A percentile compares a stretch with the other conserved stretches of the same genome.
Conservation (phyloP, 495 filamentous ascomycete genomes). For the Talaromyces liani region DNA sequence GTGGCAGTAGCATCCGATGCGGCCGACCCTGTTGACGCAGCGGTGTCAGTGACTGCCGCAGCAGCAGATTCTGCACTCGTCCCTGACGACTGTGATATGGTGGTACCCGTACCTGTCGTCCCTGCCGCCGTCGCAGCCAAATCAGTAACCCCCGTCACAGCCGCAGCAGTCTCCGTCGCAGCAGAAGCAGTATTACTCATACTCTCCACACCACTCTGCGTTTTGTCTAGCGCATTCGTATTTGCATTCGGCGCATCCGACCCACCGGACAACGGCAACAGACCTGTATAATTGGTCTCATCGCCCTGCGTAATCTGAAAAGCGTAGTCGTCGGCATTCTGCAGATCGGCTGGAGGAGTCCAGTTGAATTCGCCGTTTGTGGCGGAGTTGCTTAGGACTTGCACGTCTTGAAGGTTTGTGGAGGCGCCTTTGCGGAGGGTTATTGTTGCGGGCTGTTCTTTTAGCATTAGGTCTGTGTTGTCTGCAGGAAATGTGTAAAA, state of each 20-base stretch:
- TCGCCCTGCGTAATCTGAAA: conserved; percentile 37
- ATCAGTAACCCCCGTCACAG: background rate
- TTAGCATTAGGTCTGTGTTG: background rate
- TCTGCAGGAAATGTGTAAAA: background rate
- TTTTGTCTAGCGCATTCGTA: background rate
- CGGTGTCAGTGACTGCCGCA: conserved; percentile 8
- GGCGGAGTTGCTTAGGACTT: conserved; percentile 29
- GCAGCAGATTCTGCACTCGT: background rate
- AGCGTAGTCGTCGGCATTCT: conserved; percentile 35
- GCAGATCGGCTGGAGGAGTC: conserved; percentile 28
- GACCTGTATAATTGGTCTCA: conserved; percentile 39
- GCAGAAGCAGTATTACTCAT: conserved; percentile 11
- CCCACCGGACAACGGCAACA: conserved; percentile 23
- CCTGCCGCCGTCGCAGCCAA: background rate
- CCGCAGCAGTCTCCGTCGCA: conserved; percentile 8
- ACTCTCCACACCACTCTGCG: background rate
- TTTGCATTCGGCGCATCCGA: conserved; percentile 2
- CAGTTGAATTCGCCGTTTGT: conserved; percentile 33
- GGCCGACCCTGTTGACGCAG: conserved; percentile 11
- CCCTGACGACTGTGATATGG: background rate
- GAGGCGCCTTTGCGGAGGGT: conserved; percentile 36
- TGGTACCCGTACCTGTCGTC: conserved; percentile 9
- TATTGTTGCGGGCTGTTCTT: conserved; percentile 31
- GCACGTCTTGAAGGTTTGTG: conserved; percentile 30
- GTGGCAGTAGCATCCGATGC: conserved; percentile 1